phyloP scores from a whole-genome alignment of 1,139 yeast species.

The Zygosaccharomyces pseudobailii region DNA sequence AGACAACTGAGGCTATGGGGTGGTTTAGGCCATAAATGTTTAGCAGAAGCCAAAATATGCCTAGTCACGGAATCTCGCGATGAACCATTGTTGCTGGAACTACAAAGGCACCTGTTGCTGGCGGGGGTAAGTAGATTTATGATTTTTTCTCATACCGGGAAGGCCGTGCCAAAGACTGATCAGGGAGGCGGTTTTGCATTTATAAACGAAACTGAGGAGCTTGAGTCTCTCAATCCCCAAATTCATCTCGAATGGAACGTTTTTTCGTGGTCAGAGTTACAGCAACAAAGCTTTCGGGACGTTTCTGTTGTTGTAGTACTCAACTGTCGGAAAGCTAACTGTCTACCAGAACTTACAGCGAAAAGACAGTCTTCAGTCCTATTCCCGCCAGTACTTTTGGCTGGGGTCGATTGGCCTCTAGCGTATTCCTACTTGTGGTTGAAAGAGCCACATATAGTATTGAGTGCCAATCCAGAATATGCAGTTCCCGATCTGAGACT shows the following conservation, averaged over 20 bases:
- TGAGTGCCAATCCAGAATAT: slow-evolving; percentile 73
- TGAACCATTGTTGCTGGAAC: slow-evolving; percentile 55
- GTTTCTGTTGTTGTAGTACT: not conserved
- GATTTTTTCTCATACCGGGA: not conserved
- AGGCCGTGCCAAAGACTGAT: not conserved
- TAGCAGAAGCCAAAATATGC: slow-evolving; percentile 58
- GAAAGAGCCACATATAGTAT: slow-evolving; percentile 52
- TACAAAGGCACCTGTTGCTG: slow-evolving; percentile 69
- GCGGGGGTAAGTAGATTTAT: slow-evolving; percentile 50
- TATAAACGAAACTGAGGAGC: not conserved
- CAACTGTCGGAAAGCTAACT: not conserved
- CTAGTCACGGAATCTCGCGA: slow-evolving; percentile 49
- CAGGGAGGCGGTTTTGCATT: slow-evolving; percentile 1
- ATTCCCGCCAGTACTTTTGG: slow-evolving; percentile 15
- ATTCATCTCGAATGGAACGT: slow-evolving; percentile 1
- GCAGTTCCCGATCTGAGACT: slow-evolving; percentile 64
- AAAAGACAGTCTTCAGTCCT: not conserved
- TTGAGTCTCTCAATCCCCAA: not conserved
- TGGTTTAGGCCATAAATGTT: slow-evolving; percentile 59
- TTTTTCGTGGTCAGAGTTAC: not conserved
- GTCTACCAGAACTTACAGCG: not conserved
- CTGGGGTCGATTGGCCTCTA: slow-evolving; percentile 48
- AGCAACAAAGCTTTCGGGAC: not conserved
- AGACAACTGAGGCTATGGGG: slow-evolving; percentile 92
- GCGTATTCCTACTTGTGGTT: slow-evolving; percentile 55